Base-by-base conservation (phyloP, 1,139 yeast genomes). In the Blastobotrys arbuscula region DNA sequence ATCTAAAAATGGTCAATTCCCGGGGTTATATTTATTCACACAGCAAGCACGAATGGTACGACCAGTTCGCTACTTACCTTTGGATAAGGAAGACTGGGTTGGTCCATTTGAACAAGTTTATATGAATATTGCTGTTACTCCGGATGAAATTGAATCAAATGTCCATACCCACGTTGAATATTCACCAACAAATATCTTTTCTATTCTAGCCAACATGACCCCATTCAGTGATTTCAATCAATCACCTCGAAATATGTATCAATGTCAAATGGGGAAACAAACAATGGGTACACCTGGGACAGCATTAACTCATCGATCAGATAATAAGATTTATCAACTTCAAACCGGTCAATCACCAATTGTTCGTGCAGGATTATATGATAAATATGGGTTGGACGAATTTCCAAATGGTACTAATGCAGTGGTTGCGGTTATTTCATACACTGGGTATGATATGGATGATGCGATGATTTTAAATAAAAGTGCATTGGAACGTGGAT, bases 241-340 rank as follows among this genome's bases (percentile, higher is more conserved):
- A 74, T 89, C 97, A 33, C 99, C 99, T 62, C 85, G 99, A 81
- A 92, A 92, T 68, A 92, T 94, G 98, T 92, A 92, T 68, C 99
- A 92, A 73, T 92, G 99, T 74, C 98, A 94, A 77, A 92, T 92
- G 99, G 98, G 97, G 79, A 92, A 92, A 73, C 99, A 92, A 75
- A 92, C 99, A 21, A 92, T 92, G 98, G 99, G 99, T 71, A 92
- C 98, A 4, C 98, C 98, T 8, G 97, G 97, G 72, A 96, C 92
- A 51, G 97, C 96, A 0, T 74, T 92, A 51, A 80, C 75, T 42
- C 96, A 90, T 67, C 80, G 99, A 69, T 85, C 96, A 0, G 99
- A 92, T 68, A 94, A 94, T 72, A 94, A 90, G 68, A 73, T 92
- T 53, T 92, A 92, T 70, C 82, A 95, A 62, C 74, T 92, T 59